Conservation (phyloP, 495 filamentous ascomycete genomes). For the Choiromyces venosus region DNA sequence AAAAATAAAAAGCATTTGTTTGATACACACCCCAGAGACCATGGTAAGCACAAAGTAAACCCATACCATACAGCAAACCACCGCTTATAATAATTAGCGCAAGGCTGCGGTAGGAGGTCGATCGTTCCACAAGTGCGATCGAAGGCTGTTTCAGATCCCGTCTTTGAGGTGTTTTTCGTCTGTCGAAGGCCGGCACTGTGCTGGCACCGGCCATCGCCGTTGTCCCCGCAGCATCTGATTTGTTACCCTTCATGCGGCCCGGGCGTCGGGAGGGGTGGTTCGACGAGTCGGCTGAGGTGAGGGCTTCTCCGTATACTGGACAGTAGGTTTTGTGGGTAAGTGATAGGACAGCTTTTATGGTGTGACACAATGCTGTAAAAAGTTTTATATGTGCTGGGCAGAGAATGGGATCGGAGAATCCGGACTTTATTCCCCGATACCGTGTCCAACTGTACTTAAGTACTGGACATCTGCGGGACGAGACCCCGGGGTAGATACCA, state of each 20-base stretch:
- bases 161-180: conserved; percentile 1
- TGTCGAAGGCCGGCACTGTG: neutral
- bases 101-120: neutral
- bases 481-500: neutral
- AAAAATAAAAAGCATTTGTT: neutral
- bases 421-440: neutral
- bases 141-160: neutral
- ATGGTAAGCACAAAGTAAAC: neutral
- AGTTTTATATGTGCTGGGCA: neutral
- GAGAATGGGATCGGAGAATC: neutral
- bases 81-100: neutral
- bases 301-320: neutral
- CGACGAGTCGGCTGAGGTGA: neutral
- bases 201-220: neutral
- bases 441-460: neutral
- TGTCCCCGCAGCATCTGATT: neutral
- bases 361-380: neutral
- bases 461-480: neutral
- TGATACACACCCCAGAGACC: neutral
- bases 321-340: neutral
- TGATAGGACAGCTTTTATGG: neutral
- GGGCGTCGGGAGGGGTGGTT: neutral
- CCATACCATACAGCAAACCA: no score
- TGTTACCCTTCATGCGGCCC: neutral
- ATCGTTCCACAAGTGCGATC: neutral